A percentile compares a stretch with the other conserved stretches of the same genome.
These are phyloP conservation scores for Malassezia slooffiae DNA, from an alignment of 1,284 basidiomycete species.

Conservation along the genomic window DNA sequence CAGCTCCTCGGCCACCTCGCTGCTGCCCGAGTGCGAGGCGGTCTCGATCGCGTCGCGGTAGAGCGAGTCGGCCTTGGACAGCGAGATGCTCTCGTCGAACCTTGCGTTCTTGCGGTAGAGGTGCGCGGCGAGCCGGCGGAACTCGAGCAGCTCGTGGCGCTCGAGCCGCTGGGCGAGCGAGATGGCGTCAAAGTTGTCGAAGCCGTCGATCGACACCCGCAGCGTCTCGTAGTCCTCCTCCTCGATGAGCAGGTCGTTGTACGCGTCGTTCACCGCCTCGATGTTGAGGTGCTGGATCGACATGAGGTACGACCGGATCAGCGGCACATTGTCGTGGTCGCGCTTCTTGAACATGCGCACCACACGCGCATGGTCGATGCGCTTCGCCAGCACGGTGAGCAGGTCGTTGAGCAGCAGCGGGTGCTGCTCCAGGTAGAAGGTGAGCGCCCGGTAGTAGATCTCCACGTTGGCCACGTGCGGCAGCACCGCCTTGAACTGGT, in stretches of 20 bases:
- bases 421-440: slow-evolving; percentile 70
- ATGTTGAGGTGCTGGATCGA: slow-evolving; percentile 92
- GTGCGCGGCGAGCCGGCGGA: slow-evolving; percentile 76
- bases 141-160: slow-evolving; percentile 84
- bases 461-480: slow-evolving; percentile 79
- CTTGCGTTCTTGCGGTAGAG: slow-evolving; percentile 91
- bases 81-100: slow-evolving; percentile 86
- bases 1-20: slow-evolving; percentile 83
- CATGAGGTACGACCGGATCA: slow-evolving; percentile 90
- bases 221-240: slow-evolving; percentile 97
- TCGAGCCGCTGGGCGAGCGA: slow-evolving; percentile 75
- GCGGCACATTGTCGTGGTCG: slow-evolving; percentile 86
- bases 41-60: slow-evolving; percentile 94
- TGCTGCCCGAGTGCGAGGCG: slow-evolving; percentile 66
- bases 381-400: slow-evolving; percentile 76
- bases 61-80: slow-evolving; percentile 90
- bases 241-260: slow-evolving; percentile 91
- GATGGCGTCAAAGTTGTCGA: slow-evolving; percentile 94
- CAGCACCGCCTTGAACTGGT: slow-evolving; percentile 61
- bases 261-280: slow-evolving; percentile 92
- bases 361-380: slow-evolving; percentile 87
- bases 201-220: slow-evolving; percentile 88
- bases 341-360: slow-evolving; percentile 75
- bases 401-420: slow-evolving; percentile 86
- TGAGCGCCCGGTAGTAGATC: slow-evolving; percentile 73